Base-by-base conservation (phyloP, 306 rosid genomes). In the Abrus precatorius region DNA sequence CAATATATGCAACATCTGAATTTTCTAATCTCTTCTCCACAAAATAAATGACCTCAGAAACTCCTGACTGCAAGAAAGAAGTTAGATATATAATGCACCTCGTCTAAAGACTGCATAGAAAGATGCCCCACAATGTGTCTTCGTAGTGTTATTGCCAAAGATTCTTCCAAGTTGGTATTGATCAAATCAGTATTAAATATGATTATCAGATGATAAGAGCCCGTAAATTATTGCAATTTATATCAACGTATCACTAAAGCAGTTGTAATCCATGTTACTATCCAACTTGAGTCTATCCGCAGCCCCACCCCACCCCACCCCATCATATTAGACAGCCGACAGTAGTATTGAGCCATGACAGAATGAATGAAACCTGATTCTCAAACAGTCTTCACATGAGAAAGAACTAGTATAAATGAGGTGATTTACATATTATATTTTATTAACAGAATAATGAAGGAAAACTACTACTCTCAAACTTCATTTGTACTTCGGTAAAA, bases 31-130 rank as follows among this genome's bases (percentile, higher is more conserved):
- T 88, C 86, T 95, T 95, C 84, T 93, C 97, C 57, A 91, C 90
- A 78, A 86, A 91, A 86, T 95, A 95, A 73, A 93, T 63, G 14
- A 95, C 94, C 88, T 95, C 97, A 34, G 95, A 67, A 41, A 91
- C 97, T 74, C 99, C 95, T 9, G 99, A 86, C 99, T 95, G 93
- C 80, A 77, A 82, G 36, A 75, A 71, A 83, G 41, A 80, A 75
- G 5, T 76, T 20, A 79, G 62, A 59, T 53, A 41, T 54, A 56
- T 44, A 44, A 77, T 56, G 61, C 48, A 61, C 0, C 20, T 69
- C 14, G 8, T 75, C 30, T 72, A 45, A 67, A 54, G 32, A 62
- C 40, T 56, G n/a, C 49, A 55, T 6, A 57, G 72, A 66, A 66
- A 49, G 71, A 65, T 64, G 53, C 43, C 36, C 1, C 30, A 3